Base-by-base conservation (phyloP, 2,329 filamentous ascomycete species). In the Orbilia ellipsospora region DNA sequence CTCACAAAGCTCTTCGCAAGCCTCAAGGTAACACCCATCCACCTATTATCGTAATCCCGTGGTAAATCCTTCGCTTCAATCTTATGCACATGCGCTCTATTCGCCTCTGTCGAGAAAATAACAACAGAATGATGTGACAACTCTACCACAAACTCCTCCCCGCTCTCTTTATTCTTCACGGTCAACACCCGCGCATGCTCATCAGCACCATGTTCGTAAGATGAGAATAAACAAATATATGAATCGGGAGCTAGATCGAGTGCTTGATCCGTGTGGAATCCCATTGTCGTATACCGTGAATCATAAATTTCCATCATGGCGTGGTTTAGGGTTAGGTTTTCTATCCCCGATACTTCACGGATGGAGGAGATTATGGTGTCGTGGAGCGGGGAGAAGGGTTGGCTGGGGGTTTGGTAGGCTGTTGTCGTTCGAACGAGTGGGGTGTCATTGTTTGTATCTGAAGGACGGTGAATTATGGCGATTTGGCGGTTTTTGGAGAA, bases 401-500 rank as follows among this genome's bases (percentile, higher is more conserved):
- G 62, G 42, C 51, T 65, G 50, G 62, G 62, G 20, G 18, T 55
- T 65, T 65, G 62, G 40, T 65, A 65, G 20, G 26, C 36, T 4
- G 50, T 65, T 18, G 62, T 65, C 50, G 62, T 65, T 20, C 62
- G 62, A 40, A 65, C 62, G 12, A 65, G 50, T 1, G 62, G 62
- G 31, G 13, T 51, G 20, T 48, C 31, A 20, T 31, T 36, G 31
- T 36, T 36, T 2, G 31, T 36, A 2, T 45, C 16, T 48, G 55
- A 36, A 7, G 62, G 10, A 45, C 23, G 62, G 20, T 45, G 51
- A n/a, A 45, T 15, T 10, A 65, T 65, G 50, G 62, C 62, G 50
- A 65, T 65, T 56, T 56, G 62, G 56, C 62, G 62, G 5, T 51
- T 51, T 56, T 65, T 65, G 51, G 62, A 65, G 51, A 65, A 65